Evolutionary conservation across 2,329 filamentous ascomycete genomes (phyloP).

Genomic region (Graphilbum fragrans): DNA sequence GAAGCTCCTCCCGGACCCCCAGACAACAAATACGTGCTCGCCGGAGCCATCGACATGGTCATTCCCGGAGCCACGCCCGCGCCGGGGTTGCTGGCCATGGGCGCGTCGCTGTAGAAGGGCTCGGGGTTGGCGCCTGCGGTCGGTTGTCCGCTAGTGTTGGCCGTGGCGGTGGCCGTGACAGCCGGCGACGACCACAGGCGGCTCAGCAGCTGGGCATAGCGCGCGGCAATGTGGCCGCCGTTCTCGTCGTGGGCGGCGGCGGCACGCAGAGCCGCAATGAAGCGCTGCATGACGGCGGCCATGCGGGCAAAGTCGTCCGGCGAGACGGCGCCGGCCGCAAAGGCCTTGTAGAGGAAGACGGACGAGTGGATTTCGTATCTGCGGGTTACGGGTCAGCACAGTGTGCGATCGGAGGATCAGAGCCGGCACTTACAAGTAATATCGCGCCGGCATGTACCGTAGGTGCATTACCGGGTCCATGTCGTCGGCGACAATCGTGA

Average conservation of each 20-base stretch:
- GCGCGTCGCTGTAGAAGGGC: too few species aligned
- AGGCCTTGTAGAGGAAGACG: slow-evolving; percentile 2
- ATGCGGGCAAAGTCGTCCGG: not conserved
- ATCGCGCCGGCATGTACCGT: not conserved
- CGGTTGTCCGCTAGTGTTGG: too few species aligned
- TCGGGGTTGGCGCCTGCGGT: too few species aligned
- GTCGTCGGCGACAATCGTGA: not conserved
- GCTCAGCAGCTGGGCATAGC: not conserved
- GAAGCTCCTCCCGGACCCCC: too few species aligned
- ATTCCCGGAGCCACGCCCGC: too few species aligned
- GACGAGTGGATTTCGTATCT: not conserved
- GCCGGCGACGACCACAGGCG: not conserved
- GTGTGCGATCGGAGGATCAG: too few species aligned
- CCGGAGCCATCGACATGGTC: too few species aligned
- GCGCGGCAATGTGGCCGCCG: not conserved
- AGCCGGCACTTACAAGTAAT: not conserved
- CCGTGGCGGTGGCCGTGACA: too few species aligned
- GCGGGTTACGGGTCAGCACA: too few species aligned
- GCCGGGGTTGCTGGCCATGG: too few species aligned
- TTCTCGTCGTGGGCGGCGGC: not conserved
- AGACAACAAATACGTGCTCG: too few species aligned
- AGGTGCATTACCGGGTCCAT: not conserved
- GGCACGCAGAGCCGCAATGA: not conserved
- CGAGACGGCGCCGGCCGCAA: not conserved
- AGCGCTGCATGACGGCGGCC: not conserved